Base-by-base conservation (phyloP, 495 filamentous ascomycete genomes). In the Hypoxylon perforatum region DNA sequence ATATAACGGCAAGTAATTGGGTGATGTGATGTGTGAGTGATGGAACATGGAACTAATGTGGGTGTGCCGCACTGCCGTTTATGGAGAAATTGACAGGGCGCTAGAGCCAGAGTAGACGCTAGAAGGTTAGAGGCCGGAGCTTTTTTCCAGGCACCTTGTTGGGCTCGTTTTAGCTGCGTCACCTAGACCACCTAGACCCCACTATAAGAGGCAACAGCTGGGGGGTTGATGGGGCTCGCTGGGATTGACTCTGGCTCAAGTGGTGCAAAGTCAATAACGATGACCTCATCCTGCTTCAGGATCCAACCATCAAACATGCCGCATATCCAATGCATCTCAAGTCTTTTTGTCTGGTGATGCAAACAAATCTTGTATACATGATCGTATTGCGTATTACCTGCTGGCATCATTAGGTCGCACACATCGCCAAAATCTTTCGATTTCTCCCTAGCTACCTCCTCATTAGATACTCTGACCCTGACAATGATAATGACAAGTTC, bases 271-370 rank as follows among this genome's bases (percentile, higher is more conserved):
- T 19, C 17, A 48, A 18, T 17, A 51, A 30, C 59, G 54, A 68
- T 68, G 65, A 68, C 59, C 58, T 68, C 65, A 68, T 63, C 19
- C 35, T 38, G 17, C 39, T 19, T 21, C 47, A 54, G 15, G n/a
- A 47, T 58, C 22, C 33, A 51, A 48, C 48, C 10, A 30, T 65
- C 54, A n/a, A 58, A 49, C 48, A 18, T 53, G 30, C 33, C 17
- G 14, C 30, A 60, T 39, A 57, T 45, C 57, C 51, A 57, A 67
- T 67, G 11, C 56, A 48, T 51, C n/a, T n/a, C n/a, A n/a, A n/a
- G n/a, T n/a, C n/a, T n/a, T n/a, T 14, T 53, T 39, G 42, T 41
- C 15, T 54, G 44, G 46, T 68, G 65, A 68, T 68, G 65, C 65
- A 62, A 68, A 25, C 42, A 47, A 59, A 55, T 36, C 55, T n/a